Base-by-base conservation (phyloP, 345 rosid species). In the Isatis tinctoria region DNA sequence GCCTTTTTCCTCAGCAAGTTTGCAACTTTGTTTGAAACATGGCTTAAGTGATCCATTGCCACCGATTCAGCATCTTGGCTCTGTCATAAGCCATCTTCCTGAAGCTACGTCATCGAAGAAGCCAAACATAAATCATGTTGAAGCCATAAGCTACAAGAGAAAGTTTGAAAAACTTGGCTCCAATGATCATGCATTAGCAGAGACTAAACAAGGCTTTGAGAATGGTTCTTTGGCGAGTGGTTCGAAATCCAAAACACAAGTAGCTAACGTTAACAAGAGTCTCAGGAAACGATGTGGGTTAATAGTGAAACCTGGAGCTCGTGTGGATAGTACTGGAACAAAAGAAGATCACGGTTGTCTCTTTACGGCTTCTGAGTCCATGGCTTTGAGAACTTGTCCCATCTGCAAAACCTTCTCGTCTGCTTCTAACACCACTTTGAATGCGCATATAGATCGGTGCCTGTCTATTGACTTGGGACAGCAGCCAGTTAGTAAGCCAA, bases 361-460 rank as follows among this genome's bases (percentile, higher is more conserved):
- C 53, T 53, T 63, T 76, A 24, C 75, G 0, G 83, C 82, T 74
- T 85, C 96, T 3, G 79, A 76, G 24, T 62, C 79, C 30, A 69
- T 69, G 75, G 75, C 60, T 53, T 54, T 63, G 43, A 88, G 91
- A 84, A 87, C 89, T 74, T 95, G 97, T 90, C 99, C 99, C 85
- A 97, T 95, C 84, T 95, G 99, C 87, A 92, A 88, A 85, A 84
- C 86, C 30, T 95, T 95, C 85, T 88, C 99, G 4, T 95, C 97
- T 49, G 85, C 99, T 30, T 95, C 99, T 35, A 95, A 95, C 86
- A 95, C 99, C 73, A 92, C 97, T 36, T 84, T 95, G 82, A 95
- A 95, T 82, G 99, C 97, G 20, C 99, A 95, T 82, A 95, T 95
- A 8, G 97, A 95, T 80, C 99, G 88, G 82, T 92, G 99, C 80